Evolutionary conservation across 495 filamentous ascomycete species (phyloP), one percentile per base, ranked within the genome.

Genomic region (Penicillium cosmopolitanum): DNA sequence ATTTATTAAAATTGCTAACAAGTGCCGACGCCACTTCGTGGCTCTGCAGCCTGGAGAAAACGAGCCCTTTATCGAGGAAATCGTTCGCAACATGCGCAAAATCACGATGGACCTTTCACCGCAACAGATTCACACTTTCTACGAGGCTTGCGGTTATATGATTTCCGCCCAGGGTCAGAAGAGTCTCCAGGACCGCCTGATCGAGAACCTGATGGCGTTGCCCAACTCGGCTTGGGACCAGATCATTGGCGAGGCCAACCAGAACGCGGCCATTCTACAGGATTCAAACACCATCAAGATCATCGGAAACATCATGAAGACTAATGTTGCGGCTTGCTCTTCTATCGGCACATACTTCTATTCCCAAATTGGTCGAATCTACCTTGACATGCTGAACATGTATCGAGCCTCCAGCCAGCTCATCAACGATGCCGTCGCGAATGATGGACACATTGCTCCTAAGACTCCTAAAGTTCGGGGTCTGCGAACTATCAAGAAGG

Each of bases 301-400:
- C 58, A 89, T 99, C 57, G 95, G 95, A 53, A 99, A 99, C 72
- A 96, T 99, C 65, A 99, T 98, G 95, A 99, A 99, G 82, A 99
- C 95, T 5, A 99, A 99, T 65, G 95, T 99, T 5, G 91, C 95
- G 1, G 95, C 95, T 13, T 98, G 95, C 70, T 91, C 89, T 25
- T 98, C 96, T 0, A 93, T 98, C 52, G 95, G 95, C 25, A 87
- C 88, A 54, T 98, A 97, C 78, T 99, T 99, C 77, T 97, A 95
- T 69, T 94, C 95, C n/a, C 95, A 99, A 71, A 96, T 99, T 68
- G 96, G 93, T 48, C 87, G 93, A 25, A 96, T 99, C 61, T 99
- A 97, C 66, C 86, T 94, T 69, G 96, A 99, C 71, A 98, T 99
- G 96, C 79, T 99, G 46, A 92, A 92, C 62, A 98, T 99, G 95